phyloP scores from a whole-genome alignment of 805 yeast genomes.

The Zygoascus bituminiphila region DNA sequence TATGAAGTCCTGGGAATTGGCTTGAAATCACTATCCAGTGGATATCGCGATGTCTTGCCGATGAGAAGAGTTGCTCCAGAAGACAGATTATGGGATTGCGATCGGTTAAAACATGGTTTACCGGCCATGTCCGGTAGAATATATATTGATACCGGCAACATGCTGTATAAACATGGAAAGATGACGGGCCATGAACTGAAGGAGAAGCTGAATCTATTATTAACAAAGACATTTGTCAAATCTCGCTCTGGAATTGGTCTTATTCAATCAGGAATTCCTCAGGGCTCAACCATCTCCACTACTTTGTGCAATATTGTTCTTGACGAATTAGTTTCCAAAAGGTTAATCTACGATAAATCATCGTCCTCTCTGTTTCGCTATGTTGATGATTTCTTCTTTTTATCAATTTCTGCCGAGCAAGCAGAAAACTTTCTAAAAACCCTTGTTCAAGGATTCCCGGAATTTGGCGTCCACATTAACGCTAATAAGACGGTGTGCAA shows the following conservation, averaged over 20 bases:
- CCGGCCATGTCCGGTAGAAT: neutral
- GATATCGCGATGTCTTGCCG: neutral
- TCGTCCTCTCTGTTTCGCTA: slow-evolving; percentile 45
- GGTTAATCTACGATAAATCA: slow-evolving; percentile 13
- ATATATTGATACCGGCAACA: slow-evolving; percentile 23
- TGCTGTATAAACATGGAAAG: slow-evolving; percentile 20
- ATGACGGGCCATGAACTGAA: slow-evolving; percentile 39
- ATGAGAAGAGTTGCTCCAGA: neutral
- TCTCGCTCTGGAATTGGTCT: slow-evolving; percentile 32
- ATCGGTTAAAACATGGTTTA: neutral
- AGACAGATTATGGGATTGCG: neutral
- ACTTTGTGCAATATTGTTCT: slow-evolving; percentile 67
- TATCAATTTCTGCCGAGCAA: slow-evolving; percentile 38
- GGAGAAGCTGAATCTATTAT: slow-evolving; percentile 41
- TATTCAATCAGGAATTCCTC: slow-evolving; percentile 69
- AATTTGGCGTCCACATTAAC: slow-evolving; percentile 37
- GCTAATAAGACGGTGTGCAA: slow-evolving; percentile 32
- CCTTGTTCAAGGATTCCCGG: slow-evolving; percentile 33
- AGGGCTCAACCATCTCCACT: slow-evolving; percentile 74
- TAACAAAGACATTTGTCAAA: slow-evolving; percentile 38
- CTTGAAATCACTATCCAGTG: neutral
- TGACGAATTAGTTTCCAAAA: slow-evolving; percentile 44
- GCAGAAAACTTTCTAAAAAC: slow-evolving; percentile 27
- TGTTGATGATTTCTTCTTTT: slow-evolving; percentile 80
- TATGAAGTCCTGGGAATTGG: neutral